phyloP scores from a whole-genome alignment of 2,329 filamentous ascomycete species.

The Neofusicoccum parvum region DNA sequence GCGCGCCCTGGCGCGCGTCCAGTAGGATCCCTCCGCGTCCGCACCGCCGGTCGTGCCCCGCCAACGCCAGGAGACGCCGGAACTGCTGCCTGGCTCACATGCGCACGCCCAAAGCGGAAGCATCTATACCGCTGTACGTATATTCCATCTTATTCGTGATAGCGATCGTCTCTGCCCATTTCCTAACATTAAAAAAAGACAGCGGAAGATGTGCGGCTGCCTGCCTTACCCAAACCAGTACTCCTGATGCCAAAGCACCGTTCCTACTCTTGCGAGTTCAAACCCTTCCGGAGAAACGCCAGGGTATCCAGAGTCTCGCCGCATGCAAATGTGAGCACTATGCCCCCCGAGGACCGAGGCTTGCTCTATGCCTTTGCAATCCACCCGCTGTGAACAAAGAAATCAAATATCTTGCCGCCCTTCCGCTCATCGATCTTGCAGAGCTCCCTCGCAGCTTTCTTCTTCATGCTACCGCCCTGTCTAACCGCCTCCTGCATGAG shows the following conservation, averaged over 20 bases:
- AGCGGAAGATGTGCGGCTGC: neutral
- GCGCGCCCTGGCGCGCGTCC: neutral
- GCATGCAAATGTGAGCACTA: neutral
- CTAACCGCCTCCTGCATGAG: slow-evolving; percentile 90
- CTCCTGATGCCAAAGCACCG: neutral
- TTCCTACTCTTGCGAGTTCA: neutral
- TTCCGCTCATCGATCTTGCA: slow-evolving; percentile 83
- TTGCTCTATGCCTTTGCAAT: slow-evolving; percentile 71
- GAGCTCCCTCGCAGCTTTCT: slow-evolving; percentile 88
- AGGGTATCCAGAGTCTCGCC: slow-evolving; percentile 20
- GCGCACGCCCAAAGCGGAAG: neutral
- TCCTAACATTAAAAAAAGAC: slow-evolving; percentile 3
- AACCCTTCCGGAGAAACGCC: slow-evolving; percentile 13
- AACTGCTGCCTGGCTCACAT: neutral
- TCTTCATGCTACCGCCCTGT: slow-evolving; percentile 84
- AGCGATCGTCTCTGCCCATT: slow-evolving; percentile 14
- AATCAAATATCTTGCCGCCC: slow-evolving; percentile 85
- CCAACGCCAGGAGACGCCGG: neutral
- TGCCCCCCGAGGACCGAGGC: neutral
- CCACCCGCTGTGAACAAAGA: slow-evolving; percentile 92
- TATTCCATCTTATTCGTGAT: slow-evolving; percentile 11
- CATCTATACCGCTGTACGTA: neutral
- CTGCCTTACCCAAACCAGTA: slow-evolving; percentile 5
- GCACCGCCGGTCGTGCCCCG: neutral
- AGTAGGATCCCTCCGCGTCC: neutral